Conservation (phyloP, 1,284 basidiomycete genomes). For the Crepidotus sp. region DNA sequence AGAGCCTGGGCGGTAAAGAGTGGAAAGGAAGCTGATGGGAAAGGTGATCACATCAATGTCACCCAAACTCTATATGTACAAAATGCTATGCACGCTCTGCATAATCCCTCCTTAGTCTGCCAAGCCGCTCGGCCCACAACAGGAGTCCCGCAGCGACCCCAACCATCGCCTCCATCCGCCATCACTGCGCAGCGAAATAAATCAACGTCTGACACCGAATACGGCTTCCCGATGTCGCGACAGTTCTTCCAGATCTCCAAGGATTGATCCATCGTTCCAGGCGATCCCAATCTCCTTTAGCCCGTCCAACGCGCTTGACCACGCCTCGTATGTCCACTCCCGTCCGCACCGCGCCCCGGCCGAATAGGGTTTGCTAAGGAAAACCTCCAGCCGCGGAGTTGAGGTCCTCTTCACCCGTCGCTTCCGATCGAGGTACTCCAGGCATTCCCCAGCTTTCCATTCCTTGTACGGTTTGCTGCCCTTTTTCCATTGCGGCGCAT, state of each 20-base stretch:
- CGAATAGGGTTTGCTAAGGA: conserved; percentile 42
- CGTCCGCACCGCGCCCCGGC: conserved; percentile 49
- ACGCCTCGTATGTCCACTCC: conserved; percentile 62
- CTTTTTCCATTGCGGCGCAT: conserved; percentile 45
- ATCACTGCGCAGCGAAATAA: background rate
- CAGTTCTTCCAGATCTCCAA: conserved; percentile 11
- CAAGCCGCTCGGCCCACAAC: background rate
- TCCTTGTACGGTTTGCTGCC: conserved; percentile 32
- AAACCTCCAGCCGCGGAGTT: conserved; percentile 39
- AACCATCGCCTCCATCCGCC: background rate
- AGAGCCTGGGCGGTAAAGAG: conserved; percentile 14
- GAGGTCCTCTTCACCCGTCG: conserved; percentile 25
- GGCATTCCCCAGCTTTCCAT: conserved; percentile 48
- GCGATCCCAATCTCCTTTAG: conserved; percentile 39
- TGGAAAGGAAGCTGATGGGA: background rate
- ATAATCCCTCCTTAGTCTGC: background rate
- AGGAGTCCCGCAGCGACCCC: background rate
- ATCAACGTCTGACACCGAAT: conserved; percentile 6
- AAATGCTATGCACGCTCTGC: background rate
- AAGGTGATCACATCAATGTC: background rate
- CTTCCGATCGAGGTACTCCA: conserved; percentile 45
- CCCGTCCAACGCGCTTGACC: conserved; percentile 43
- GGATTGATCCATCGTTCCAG: conserved; percentile 41
- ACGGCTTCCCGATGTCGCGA: conserved; percentile 12
- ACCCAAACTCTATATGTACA: too few relatives aligned